phyloP scores from a whole-genome alignment of 139 green algal genomes.

The Chlorokybus atmophyticus region DNA sequence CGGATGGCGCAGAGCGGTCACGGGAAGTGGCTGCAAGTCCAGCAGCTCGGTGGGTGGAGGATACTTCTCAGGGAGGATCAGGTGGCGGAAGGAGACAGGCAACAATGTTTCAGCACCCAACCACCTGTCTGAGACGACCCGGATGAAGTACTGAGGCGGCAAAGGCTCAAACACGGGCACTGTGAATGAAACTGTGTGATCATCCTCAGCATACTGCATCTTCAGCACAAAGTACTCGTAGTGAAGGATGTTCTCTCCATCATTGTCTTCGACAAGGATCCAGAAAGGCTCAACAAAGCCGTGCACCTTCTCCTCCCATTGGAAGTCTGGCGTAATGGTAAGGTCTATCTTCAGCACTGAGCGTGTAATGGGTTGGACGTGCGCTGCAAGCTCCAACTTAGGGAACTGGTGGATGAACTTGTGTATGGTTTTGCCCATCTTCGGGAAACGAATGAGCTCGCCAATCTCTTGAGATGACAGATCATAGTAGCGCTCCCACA shows the following conservation, averaged over 20 bases:
- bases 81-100: constrained; percentile 73
- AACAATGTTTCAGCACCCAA: constrained; percentile 71
- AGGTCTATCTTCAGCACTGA: constrained; percentile 85
- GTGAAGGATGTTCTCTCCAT: constrained; percentile 81
- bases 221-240: constrained; percentile 91
- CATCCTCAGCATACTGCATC: constrained; percentile 50
- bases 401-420: constrained; percentile 83
- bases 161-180: constrained; percentile 85
- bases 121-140: constrained; percentile 71
- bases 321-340: constrained; percentile 93
- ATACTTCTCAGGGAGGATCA: constrained; percentile 93
- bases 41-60: constrained; percentile 89
- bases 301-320: constrained; percentile 84
- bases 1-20: constrained; percentile 64
- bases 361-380: constrained; percentile 92
- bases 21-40: constrained; percentile 91
- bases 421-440: constrained; percentile 91
- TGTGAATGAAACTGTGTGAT: constrained; percentile 82
- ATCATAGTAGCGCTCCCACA: constrained; percentile 96
- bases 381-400: constrained; percentile 63
- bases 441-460: constrained; percentile 85
- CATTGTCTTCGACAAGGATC: constrained; percentile 88
- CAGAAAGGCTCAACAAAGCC: constrained; percentile 86
- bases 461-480: constrained; percentile 74
- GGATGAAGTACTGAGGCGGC: constrained; percentile 94